Evolutionary conservation across 2,329 filamentous ascomycete genomes (phyloP).

Genomic region (Pseudocercospora macadamiae): DNA sequence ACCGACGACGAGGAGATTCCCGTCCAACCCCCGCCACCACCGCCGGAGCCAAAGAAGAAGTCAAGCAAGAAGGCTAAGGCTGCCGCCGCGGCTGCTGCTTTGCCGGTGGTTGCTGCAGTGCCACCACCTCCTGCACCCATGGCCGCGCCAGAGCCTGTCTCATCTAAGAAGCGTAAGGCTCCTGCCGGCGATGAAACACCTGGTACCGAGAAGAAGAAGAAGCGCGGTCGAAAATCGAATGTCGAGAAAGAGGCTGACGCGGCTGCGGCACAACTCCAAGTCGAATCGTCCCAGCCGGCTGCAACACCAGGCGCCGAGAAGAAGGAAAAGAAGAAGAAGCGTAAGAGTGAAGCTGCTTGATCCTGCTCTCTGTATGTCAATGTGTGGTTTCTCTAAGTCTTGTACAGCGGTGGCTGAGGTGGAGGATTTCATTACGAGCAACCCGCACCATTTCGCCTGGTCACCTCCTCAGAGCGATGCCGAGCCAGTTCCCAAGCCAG

Average conservation of each 20-base stretch:
- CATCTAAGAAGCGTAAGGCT: conserved; percentile 35
- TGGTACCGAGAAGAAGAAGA: conserved; percentile 33
- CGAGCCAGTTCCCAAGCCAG: too few relatives aligned
- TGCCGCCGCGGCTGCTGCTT: conserved; percentile 26
- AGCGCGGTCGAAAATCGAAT: conserved; percentile 35
- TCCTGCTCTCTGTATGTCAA: too few relatives aligned
- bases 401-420: too few relatives aligned
- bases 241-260: conserved; percentile 36
- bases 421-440: too few relatives aligned
- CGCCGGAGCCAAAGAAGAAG: conserved; percentile 38
- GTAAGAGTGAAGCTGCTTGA: conserved; percentile 33
- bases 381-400: too few relatives aligned
- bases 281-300: conserved; percentile 21
- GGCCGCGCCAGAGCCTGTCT: conserved; percentile 21
- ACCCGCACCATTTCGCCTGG: too few relatives aligned
- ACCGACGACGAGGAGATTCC: conserved; percentile 38
- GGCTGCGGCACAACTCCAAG: conserved; percentile 16
- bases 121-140: conserved; percentile 25
- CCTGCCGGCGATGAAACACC: conserved; percentile 23
- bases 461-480: too few relatives aligned
- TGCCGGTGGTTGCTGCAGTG: conserved; percentile 27
- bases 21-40: conserved; percentile 38
- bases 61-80: conserved; percentile 36
- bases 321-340: conserved; percentile 40
- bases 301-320: conserved; percentile 28